Percentiles rank a stretch among this genome's conserved stretches.
phyloP scores from a whole-genome alignment of 352 stramenopile species.

The Pythium chondricola region DNA sequence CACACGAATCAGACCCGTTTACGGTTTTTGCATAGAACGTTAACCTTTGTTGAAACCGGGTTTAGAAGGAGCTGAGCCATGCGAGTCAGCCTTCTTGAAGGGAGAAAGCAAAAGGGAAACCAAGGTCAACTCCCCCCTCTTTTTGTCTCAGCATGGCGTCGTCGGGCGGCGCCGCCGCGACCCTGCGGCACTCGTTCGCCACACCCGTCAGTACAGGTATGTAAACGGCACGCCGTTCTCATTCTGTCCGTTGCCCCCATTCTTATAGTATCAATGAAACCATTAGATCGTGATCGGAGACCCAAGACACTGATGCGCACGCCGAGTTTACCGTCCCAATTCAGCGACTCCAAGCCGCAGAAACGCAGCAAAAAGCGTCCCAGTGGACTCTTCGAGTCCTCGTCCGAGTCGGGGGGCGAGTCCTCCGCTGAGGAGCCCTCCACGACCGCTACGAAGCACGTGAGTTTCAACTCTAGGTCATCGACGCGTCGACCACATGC shows the following conservation, averaged over 20 bases:
- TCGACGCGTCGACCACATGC: not conserved
- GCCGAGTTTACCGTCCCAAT: constrained; percentile 15
- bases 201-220: constrained; percentile 3
- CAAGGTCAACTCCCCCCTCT: too few species aligned
- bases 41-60: too few species aligned
- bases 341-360: not conserved
- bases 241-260: not conserved
- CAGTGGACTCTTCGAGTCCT: constrained; percentile 23
- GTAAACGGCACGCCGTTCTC: not conserved
- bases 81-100: too few species aligned
- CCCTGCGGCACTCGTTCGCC: constrained; percentile 19
- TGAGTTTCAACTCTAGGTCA: too few species aligned
- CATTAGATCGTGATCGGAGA: constrained; percentile 2
- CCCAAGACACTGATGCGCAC: constrained; percentile 12
- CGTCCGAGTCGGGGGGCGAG: constrained; percentile 16
- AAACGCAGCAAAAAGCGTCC: constrained; percentile 7
- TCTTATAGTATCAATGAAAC: not conserved
- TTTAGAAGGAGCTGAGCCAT: too few species aligned
- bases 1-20: not conserved
- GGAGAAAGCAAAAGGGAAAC: too few species aligned
- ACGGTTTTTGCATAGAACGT: constrained; percentile 6
- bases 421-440: not conserved
- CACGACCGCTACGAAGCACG: not conserved
- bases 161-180: constrained; percentile 7
- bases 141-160: constrained; percentile 10